Percentiles rank a stretch among this genome's conserved stretches.
phyloP scores from a whole-genome alignment of 805 yeast species.

The Myxozyma kluyveri region DNA sequence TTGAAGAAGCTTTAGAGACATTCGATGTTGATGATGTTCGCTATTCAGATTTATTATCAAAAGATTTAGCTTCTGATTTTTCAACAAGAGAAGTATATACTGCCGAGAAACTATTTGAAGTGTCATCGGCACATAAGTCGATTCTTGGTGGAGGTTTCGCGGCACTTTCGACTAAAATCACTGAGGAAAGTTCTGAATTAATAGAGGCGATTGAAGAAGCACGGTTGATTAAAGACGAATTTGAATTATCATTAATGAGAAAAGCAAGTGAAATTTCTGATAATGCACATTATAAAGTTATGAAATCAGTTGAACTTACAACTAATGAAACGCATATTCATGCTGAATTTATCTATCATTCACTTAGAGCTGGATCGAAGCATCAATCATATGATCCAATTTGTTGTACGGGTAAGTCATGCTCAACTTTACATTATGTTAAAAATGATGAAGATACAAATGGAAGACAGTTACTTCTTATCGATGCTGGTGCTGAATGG shows the following conservation, averaged over 20 bases:
- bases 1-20: conserved; percentile 59
- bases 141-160: conserved; percentile 4
- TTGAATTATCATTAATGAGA: conserved; percentile 70
- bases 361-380: conserved; percentile 90
- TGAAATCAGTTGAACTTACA: conserved; percentile 89
- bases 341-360: conserved; percentile 92
- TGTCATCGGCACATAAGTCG: conserved; percentile 19
- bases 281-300: conserved; percentile 83
- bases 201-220: conserved; percentile 79
- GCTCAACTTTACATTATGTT: conserved; percentile 87
- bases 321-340: conserved; percentile 84
- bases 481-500: conserved; percentile 99
- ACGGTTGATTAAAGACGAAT: conserved; percentile 77
- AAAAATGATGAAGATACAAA: conserved; percentile 67
- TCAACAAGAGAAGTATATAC: conserved; percentile 25
- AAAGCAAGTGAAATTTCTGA: conserved; percentile 85
- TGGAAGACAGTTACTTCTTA: conserved; percentile 61
- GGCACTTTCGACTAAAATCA: neutral
- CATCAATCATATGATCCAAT: conserved; percentile 89
- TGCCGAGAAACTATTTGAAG: conserved; percentile 31
- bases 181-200: conserved; percentile 30
- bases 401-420: conserved; percentile 88
- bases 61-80: conserved; percentile 24
- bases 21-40: conserved; percentile 83
- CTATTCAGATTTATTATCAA: conserved; percentile 53